Base-by-base conservation (phyloP, 2,329 filamentous ascomycete genomes). In the Lachnellula subtilissima region DNA sequence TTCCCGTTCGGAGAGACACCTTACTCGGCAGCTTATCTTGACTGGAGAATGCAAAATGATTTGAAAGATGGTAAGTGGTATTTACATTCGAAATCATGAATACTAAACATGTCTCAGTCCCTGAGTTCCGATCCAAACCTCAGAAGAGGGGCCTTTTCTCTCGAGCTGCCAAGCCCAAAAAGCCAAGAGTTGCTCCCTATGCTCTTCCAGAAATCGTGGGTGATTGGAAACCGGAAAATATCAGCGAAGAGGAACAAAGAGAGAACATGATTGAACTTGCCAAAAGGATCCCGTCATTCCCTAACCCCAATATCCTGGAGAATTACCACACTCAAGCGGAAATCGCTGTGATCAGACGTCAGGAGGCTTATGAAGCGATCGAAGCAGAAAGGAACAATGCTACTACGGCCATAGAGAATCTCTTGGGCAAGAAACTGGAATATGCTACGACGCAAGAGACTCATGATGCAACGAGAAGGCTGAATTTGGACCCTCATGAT, bases 1-100 rank as follows among this genome's bases (percentile, higher is more conserved):
- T 67, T 65, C 45, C 65, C 65, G 23, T 67, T 68, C 45, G 67
- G 67, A 22, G 66, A 69, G 52, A 67, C 66, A 5, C 60, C 64
- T 25, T 67, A 60, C 53, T 63, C 68, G 45, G 53, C 59, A 39
- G 56, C 57, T 3, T 67, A 53, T 46, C 50, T 59, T 32, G 65
- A 60, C 52, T 64, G 51, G 28, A 47, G 56, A 35, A 66, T 69
- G 56, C 50, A 61, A 39, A 40, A 59, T 17, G 66, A 68, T 37
- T 50, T 69, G 32, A 60, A 56, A 49, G 60, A 65, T 63, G 64
- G 66, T 66, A 46, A 25, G 59, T 59, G 22, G 3, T 23, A 2
- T 12, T 12, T 12, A 1, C n/a, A 5, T 22, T 23, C 19, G 35
- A 5, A 14, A 5, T 9, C 11, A 32, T 35, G 5, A 32, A 36